A percentile compares a stretch with the other conserved stretches of the same genome.
phyloP scores from a whole-genome alignment of 495 filamentous ascomycete species.

The Neohortaea acidophila region DNA sequence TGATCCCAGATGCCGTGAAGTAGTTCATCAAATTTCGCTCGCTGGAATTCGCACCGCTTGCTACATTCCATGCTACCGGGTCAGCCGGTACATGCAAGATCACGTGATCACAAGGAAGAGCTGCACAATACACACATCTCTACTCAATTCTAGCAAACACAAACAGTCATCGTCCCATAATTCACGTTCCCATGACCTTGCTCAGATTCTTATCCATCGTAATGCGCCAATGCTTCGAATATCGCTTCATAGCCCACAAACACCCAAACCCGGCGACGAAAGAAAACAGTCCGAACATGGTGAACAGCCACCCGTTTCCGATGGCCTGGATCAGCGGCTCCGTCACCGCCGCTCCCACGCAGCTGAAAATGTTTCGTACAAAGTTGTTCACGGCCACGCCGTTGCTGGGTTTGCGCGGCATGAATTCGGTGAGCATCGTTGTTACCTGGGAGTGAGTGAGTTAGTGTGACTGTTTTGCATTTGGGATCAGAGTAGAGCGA shows the following conservation, averaged over 20 bases:
- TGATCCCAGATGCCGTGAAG: too few species aligned
- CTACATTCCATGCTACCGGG: too few species aligned
- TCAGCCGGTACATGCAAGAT: too few species aligned
- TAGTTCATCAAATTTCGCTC: too few species aligned
- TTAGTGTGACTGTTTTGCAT: too few species aligned
- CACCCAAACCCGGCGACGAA: constrained; percentile 34
- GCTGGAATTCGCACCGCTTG: too few species aligned
- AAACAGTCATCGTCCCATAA: too few species aligned
- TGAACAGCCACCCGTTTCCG: constrained; percentile 82
- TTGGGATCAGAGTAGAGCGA: too few species aligned
- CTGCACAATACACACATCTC: too few species aligned
- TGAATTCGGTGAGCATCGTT: constrained; percentile 52
- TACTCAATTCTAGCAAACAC: too few species aligned
- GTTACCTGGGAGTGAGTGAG: too few species aligned
- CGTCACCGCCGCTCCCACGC: constrained; percentile 57
- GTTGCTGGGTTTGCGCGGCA: constrained; percentile 55
- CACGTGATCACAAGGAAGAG: too few species aligned
- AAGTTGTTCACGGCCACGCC: constrained; percentile 79
- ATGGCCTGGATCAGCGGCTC: constrained; percentile 66
- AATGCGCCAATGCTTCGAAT: constrained; percentile 50
- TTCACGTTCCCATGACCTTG: constrained; percentile 11
- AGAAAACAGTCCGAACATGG: constrained; percentile 53
- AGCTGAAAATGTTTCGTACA: constrained; percentile 73
- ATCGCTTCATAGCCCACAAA: constrained; percentile 52
- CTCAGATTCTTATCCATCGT: constrained; percentile 43